Percentiles rank a stretch among this genome's conserved stretches.
phyloP scores from a whole-genome alignment of 2,329 filamentous ascomycete species.

The Aspergillus sp. region DNA sequence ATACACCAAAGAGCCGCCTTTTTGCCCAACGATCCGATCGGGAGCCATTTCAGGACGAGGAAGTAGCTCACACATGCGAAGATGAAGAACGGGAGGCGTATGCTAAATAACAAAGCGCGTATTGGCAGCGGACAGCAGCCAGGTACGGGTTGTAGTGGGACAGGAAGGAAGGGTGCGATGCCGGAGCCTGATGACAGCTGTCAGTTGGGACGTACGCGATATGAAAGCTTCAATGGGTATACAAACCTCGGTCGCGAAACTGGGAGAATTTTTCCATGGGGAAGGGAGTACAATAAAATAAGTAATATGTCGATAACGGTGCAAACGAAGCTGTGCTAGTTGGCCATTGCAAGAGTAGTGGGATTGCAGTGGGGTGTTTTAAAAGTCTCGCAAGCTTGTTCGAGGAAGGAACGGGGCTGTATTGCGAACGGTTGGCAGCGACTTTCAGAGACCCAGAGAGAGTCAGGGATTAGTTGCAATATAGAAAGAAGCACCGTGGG shows the following conservation, averaged over 20 bases:
- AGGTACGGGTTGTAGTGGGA: slow-evolving; percentile 62
- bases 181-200: slow-evolving; percentile 69
- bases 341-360: slow-evolving; percentile 2
- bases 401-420: neutral
- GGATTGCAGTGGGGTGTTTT: neutral
- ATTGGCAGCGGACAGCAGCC: slow-evolving; percentile 59
- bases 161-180: slow-evolving; percentile 91
- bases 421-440: neutral
- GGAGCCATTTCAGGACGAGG: slow-evolving; percentile 77
- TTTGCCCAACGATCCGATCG: slow-evolving; percentile 65
- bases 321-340: slow-evolving; percentile 1
- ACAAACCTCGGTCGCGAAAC: slow-evolving; percentile 79
- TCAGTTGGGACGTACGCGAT: neutral
- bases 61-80: slow-evolving; percentile 71
- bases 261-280: slow-evolving; percentile 93
- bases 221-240: neutral
- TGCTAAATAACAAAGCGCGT: slow-evolving; percentile 71
- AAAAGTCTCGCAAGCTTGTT: neutral
- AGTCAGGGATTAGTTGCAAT: neutral
- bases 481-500: neutral
- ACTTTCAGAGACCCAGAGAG: neutral
- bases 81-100: slow-evolving; percentile 77
- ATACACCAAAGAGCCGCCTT: slow-evolving; percentile 87
- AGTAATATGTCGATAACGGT: neutral
- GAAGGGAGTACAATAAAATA: neutral